Evolutionary conservation across 192 early-diverging fungal species (phyloP).

Genomic region (Chytriomyces sp.): DNA sequence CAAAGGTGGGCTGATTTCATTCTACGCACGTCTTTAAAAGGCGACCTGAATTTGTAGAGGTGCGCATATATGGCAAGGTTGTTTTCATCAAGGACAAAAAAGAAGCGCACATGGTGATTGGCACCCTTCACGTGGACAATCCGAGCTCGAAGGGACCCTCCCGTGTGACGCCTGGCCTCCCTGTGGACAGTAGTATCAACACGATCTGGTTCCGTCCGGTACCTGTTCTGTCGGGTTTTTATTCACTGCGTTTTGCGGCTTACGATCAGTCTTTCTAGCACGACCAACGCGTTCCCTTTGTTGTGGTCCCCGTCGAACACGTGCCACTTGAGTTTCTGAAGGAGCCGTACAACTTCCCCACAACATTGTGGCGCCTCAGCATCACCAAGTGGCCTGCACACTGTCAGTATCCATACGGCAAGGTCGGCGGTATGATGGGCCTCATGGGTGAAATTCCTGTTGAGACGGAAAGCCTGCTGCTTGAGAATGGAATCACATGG

Average conservation of each 20-base stretch:
- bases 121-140: slow-evolving; percentile 46
- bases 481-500: slow-evolving; percentile 77
- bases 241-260: neutral
- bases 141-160: neutral
- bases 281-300: slow-evolving; percentile 76
- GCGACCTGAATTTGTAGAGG: slow-evolving; percentile 16
- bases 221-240: slow-evolving; percentile 28
- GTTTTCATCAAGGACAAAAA: slow-evolving; percentile 45
- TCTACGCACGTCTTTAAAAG: neutral
- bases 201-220: slow-evolving; percentile 80
- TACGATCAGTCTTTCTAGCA: slow-evolving; percentile 40
- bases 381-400: slow-evolving; percentile 74
- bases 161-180: neutral
- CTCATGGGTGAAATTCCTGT: slow-evolving; percentile 73
- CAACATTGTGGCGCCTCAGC: slow-evolving; percentile 59
- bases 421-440: slow-evolving; percentile 72
- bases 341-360: slow-evolving; percentile 55
- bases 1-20: neutral
- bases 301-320: slow-evolving; percentile 74
- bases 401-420: slow-evolving; percentile 74
- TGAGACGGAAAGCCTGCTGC: slow-evolving; percentile 81
- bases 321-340: slow-evolving; percentile 72
- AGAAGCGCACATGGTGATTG: slow-evolving; percentile 39
- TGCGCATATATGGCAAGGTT: slow-evolving; percentile 49
- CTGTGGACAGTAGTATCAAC: slow-evolving; percentile 35